These are phyloP conservation scores for Lipomyces spencermartinsiae DNA, from an alignment of 805 yeast species.

Conservation along the genomic window DNA sequence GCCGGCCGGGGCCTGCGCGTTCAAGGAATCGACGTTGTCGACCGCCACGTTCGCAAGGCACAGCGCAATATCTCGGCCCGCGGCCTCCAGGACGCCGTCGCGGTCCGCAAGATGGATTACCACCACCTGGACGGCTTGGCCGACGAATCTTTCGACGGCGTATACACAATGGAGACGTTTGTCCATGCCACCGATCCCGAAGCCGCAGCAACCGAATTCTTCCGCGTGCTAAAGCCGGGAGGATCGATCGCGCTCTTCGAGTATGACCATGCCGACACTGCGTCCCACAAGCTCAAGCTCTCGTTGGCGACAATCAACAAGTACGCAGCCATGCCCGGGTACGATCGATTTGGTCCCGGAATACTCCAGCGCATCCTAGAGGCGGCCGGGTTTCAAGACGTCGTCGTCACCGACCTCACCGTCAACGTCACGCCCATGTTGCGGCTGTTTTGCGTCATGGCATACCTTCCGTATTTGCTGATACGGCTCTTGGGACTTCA, in stretches of 20 bases:
- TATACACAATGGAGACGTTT: constrained; percentile 5
- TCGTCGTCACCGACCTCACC: not conserved
- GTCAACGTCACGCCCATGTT: constrained; percentile 1
- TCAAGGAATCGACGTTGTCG: constrained; percentile 4
- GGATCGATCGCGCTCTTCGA: not conserved
- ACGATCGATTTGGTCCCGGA: not conserved
- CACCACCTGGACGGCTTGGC: constrained; percentile 8
- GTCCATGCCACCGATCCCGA: constrained; percentile 10
- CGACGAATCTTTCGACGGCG: constrained; percentile 6
- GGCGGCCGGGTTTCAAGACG: constrained; percentile 1
- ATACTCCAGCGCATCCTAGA: not conserved
- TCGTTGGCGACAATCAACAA: not conserved
- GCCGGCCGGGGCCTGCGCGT: not conserved
- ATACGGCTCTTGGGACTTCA: not conserved
- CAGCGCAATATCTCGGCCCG: not conserved
- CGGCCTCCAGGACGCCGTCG: not conserved
- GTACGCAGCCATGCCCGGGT: constrained; percentile 8
- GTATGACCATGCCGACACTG: not conserved
- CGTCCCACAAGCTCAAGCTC: not conserved
- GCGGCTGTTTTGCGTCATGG: not conserved
- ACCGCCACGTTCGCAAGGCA: constrained; percentile 4
- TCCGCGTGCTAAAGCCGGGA: constrained; percentile 8
- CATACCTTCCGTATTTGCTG: constrained; percentile 1
- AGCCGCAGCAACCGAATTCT: constrained; percentile 1
- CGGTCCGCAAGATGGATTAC: constrained; percentile 8